These are phyloP conservation scores for Lentinula raphanica DNA, from an alignment of 768 basidiomycete species.

Conservation along the genomic window DNA sequence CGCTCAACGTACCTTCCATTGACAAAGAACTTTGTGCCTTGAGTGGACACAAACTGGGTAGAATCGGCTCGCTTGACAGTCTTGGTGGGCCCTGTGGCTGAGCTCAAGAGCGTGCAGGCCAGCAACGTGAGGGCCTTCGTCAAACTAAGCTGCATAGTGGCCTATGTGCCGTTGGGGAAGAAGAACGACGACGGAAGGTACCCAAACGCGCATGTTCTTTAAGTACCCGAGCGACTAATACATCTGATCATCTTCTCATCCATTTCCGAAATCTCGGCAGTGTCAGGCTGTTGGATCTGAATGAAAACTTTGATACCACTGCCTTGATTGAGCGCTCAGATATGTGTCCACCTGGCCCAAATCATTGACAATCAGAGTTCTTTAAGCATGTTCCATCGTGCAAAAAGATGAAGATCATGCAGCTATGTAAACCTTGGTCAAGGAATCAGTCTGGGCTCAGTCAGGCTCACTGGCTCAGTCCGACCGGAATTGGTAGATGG, in stretches of 20 bases:
- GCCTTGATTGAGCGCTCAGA: background rate
- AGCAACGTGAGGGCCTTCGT: conserved; percentile 23
- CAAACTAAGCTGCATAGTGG: conserved; percentile 26
- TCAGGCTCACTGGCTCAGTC: no score
- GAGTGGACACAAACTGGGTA: conserved; percentile 37
- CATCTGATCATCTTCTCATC: background rate
- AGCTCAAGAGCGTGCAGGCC: conserved; percentile 22
- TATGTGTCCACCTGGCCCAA: background rate
- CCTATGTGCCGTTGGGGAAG: conserved; percentile 15
- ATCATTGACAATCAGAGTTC: background rate
- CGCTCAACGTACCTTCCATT: conserved; percentile 44
- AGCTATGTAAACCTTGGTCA: no score
- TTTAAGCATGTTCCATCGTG: background rate
- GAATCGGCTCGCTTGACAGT: conserved; percentile 26
- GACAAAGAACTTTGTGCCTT: conserved; percentile 42
- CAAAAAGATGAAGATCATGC: no score
- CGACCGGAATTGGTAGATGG: no score
- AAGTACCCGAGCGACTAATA: background rate
- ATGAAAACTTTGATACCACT: background rate
- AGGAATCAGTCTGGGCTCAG: no score
- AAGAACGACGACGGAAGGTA: conserved; percentile 1
- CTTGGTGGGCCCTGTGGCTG: conserved; percentile 26
- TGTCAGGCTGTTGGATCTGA: background rate
- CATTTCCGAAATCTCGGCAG: conserved; percentile 3
- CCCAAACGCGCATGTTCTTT: background rate